A percentile compares a stretch with the other conserved stretches of the same genome.
Evolutionary conservation across 2,329 filamentous ascomycete genomes (phyloP).

Genomic region (Stylonectria norvegica): DNA sequence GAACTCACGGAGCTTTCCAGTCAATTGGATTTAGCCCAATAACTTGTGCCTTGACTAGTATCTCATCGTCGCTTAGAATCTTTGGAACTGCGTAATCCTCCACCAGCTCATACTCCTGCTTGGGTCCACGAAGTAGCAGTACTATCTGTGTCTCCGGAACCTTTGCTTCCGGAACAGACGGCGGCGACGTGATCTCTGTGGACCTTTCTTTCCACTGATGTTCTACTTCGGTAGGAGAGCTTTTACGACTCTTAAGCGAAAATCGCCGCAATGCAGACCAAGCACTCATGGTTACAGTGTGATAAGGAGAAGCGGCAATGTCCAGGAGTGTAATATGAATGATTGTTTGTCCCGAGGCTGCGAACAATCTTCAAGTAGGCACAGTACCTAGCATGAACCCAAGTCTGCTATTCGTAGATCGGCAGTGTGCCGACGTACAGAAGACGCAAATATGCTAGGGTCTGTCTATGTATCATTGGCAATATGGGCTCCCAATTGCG

Average conservation of each 20-base stretch:
- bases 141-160: background rate
- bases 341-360: no score
- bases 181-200: background rate
- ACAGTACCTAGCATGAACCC: no score
- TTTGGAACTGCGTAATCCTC: slow-evolving; percentile 34
- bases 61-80: slow-evolving; percentile 37
- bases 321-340: no score
- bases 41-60: slow-evolving; percentile 57
- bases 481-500: background rate
- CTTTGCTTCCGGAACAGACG: background rate
- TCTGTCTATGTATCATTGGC: background rate
- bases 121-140: background rate
- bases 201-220: background rate
- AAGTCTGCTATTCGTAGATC: no score
- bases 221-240: no score
- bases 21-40: slow-evolving; percentile 72
- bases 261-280: background rate
- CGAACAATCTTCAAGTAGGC: background rate
- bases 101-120: background rate
- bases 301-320: background rate
- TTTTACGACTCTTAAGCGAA: slow-evolving; percentile 25
- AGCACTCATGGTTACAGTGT: background rate
- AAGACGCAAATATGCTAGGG: background rate
- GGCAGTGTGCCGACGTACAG: background rate
- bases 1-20: slow-evolving; percentile 63